Conservation (phyloP, 192 early-diverging fungal genomes). For the Umbelopsis ramanniana region DNA sequence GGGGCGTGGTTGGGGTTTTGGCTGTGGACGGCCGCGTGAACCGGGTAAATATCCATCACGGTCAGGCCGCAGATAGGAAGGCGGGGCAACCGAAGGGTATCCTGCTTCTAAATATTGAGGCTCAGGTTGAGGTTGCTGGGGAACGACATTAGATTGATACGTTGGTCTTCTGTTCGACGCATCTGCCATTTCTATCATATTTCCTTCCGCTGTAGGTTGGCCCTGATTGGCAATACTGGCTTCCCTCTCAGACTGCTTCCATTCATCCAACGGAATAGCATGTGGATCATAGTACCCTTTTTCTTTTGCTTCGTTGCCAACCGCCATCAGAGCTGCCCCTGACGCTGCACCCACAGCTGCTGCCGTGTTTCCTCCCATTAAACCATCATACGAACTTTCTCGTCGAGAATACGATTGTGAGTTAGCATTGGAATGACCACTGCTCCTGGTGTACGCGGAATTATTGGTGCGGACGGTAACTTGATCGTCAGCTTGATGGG, state of each 20-base stretch:
- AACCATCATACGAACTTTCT: neutral
- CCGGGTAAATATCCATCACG: slow-evolving; percentile 12
- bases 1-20: neutral
- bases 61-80: slow-evolving; percentile 5
- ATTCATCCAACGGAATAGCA: slow-evolving; percentile 17
- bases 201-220: slow-evolving; percentile 6
- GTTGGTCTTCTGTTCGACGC: slow-evolving; percentile 26
- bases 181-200: slow-evolving; percentile 3
- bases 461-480: neutral
- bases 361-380: neutral
- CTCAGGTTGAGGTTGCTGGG: neutral
- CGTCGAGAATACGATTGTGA: neutral
- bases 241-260: slow-evolving; percentile 10
- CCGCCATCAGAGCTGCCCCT: neutral
- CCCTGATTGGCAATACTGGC: neutral
- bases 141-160: slow-evolving; percentile 20
- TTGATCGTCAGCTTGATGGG: slow-evolving; percentile 1
- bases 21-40: slow-evolving; percentile 8
- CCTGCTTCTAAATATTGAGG: slow-evolving; percentile 6
- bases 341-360: neutral
- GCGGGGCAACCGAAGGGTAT: slow-evolving; percentile 11
- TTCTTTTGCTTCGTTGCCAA: neutral
- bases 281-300: slow-evolving; percentile 4
- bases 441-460: slow-evolving; percentile 2
- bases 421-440: neutral